Evolutionary conservation across 2,329 filamentous ascomycete genomes (phyloP), one percentile per base, ranked within the genome.

Genomic region (Passalora sequoiae): DNA sequence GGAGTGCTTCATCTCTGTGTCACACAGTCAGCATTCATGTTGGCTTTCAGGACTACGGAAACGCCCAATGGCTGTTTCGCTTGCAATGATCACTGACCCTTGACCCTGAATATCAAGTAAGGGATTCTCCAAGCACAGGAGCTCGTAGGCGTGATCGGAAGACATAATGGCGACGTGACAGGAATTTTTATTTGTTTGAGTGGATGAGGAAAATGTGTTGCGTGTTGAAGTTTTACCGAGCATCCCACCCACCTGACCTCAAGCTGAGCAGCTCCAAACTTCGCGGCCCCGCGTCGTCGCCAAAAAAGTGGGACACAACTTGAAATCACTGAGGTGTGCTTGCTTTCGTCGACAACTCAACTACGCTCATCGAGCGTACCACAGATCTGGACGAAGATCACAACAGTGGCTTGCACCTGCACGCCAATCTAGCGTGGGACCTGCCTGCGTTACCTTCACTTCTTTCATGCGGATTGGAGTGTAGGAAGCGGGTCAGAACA

Each of bases 51-150:
- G 44, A 31, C 25, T 33, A 39, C 27, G 40, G 41, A 17, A 25
- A 31, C 20, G 19, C 13, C 10, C 37, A 39, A 44, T 45, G 45
- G 33, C 27, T 17, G 13, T 37, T 25, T 37, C 16, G 25, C 19
- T 25, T 28, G 31, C 38, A 46, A 32, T 35, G 40, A 40, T 28
- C 3, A 38, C 72, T 52, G 69, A 81, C 80, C 78, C 80, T 60
- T 75, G 68, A 60, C 84, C 92, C 73, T 96, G 91, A 68, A 98
- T 98, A 67, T 98, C 91, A 61, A 98, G 85, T 60, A 98, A 83
- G 68, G 92, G 92, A 72, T 98, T 98, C 83, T 96, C 92, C 62
- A 98, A 73, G 71, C 85, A 92, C 64, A 97, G 78, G 62, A 98
- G 84, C 69, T 86, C 77, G 74, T 84, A 97, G 70, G 89, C 83